phyloP scores from a whole-genome alignment of 257 asterid species.

The Lantana camara region DNA sequence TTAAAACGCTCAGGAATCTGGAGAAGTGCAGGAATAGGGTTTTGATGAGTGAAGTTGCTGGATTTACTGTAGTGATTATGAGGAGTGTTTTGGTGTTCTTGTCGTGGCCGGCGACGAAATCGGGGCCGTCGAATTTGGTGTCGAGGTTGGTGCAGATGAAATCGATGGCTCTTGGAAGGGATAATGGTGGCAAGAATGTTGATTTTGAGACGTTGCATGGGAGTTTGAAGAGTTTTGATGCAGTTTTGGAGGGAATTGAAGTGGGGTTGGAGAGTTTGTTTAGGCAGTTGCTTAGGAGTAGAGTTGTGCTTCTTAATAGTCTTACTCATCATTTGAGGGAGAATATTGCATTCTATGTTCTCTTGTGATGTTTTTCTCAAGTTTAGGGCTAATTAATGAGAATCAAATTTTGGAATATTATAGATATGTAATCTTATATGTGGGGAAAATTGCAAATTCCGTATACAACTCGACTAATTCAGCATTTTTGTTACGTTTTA shows the following conservation, averaged over 20 bases:
- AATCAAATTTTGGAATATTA: background rate
- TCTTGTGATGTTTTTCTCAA: background rate
- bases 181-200: background rate
- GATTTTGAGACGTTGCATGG: constrained; percentile 27
- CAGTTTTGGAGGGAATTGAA: constrained; percentile 31
- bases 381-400: background rate
- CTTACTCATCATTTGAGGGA: constrained; percentile 31
- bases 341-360: too few relatives aligned
- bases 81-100: constrained; percentile 24
- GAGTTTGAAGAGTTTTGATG: constrained; percentile 25
- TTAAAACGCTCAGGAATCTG: constrained; percentile 44
- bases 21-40: constrained; percentile 35
- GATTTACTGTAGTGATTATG: constrained; percentile 12
- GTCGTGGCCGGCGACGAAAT: constrained; percentile 5
- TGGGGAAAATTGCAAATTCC: too few relatives aligned
- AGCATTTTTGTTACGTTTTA: too few relatives aligned
- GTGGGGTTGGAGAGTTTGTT: constrained; percentile 34
- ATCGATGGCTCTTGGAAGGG: constrained; percentile 5
- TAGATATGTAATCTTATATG: too few relatives aligned
- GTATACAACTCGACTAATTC: too few relatives aligned
- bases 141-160: constrained; percentile 26
- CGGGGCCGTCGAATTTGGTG: constrained; percentile 23
- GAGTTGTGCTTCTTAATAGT: constrained; percentile 38
- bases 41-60: constrained; percentile 26
- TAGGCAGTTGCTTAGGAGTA: constrained; percentile 38